These are phyloP conservation scores for Salpingoeca rosetta DNA, from an alignment of 78 protist genomes.

Conservation along the genomic window DNA sequence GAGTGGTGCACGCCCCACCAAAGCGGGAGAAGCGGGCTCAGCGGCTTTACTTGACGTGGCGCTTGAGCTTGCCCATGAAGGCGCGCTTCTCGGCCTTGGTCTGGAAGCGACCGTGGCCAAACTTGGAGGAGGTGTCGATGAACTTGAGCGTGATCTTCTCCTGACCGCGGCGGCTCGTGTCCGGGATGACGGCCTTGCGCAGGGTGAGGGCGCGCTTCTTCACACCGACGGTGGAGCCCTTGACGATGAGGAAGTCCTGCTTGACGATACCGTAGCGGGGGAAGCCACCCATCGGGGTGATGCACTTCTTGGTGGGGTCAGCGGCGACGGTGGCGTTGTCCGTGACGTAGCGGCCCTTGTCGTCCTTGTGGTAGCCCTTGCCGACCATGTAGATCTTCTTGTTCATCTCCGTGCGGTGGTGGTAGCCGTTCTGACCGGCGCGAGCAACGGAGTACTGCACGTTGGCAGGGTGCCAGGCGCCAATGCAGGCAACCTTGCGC, in stretches of 20 bases:
- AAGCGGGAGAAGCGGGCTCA: no score
- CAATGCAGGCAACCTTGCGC: conserved; percentile 99
- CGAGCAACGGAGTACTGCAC: conserved; percentile 96
- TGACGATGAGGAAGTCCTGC: conserved; percentile 91
- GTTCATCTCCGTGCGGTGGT: conserved; percentile 97
- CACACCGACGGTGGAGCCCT: conserved; percentile 80
- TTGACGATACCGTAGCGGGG: conserved; percentile 95
- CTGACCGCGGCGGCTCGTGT: conserved; percentile 66
- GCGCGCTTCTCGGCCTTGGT: conserved; percentile 86
- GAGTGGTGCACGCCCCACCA: no score
- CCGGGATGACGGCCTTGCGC: conserved; percentile 80
- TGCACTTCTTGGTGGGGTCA: conserved; percentile 96
- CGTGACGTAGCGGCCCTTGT: conserved; percentile 35
- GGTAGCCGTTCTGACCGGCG: conserved; percentile 99
- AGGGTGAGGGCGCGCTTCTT: conserved; percentile 93
- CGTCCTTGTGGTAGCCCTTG: conserved; percentile 12
- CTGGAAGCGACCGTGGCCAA: conserved; percentile 99
- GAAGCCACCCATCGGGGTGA: conserved; percentile 99
- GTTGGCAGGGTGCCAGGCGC: conserved; percentile 99
- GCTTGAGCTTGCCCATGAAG: conserved; percentile 78
- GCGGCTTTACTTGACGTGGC: not conserved
- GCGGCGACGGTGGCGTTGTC: conserved; percentile 89
- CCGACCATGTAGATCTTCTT: conserved; percentile 99
- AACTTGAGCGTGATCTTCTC: conserved; percentile 92
- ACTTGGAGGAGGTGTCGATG: conserved; percentile 99